These are phyloP conservation scores for Thalassiosira ordinaria DNA, from an alignment of 352 stramenopile genomes.

Conservation along the genomic window DNA sequence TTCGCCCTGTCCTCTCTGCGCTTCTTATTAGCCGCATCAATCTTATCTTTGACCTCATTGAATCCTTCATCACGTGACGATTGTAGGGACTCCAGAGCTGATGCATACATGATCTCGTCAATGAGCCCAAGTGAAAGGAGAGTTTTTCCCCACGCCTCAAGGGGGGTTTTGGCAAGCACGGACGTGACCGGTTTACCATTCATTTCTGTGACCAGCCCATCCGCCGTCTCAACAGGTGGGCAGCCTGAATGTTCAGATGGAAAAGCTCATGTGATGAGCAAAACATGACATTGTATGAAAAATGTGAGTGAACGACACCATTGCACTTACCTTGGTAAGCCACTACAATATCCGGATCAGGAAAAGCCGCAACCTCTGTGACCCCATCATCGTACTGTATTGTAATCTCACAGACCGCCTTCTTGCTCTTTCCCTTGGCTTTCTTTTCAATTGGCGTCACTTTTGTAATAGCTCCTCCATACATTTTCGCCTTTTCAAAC, in stretches of 20 bases:
- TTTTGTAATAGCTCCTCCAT: constrained; percentile 71
- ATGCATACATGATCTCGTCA: constrained; percentile 82
- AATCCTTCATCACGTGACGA: constrained; percentile 48
- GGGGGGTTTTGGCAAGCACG: constrained; percentile 65
- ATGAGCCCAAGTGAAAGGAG: constrained; percentile 80
- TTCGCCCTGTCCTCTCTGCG: constrained; percentile 55
- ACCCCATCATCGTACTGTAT: constrained; percentile 85
- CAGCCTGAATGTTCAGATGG: constrained; percentile 30
- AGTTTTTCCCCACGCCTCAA: constrained; percentile 83
- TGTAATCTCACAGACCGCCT: constrained; percentile 56
- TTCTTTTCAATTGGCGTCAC: constrained; percentile 43
- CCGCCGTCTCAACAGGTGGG: constrained; percentile 43
- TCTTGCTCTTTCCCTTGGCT: constrained; percentile 49
- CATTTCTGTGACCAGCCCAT: constrained; percentile 66
- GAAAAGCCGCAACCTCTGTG: constrained; percentile 70
- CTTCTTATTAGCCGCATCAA: constrained; percentile 59
- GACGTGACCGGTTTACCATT: constrained; percentile 74
- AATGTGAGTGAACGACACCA: background rate
- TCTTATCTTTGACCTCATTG: constrained; percentile 60
- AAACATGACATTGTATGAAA: background rate
- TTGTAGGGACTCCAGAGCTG: constrained; percentile 57
- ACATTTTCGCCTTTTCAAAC: constrained; percentile 73
- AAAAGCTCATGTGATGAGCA: background rate
- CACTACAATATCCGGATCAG: constrained; percentile 81
- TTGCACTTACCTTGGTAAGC: constrained; percentile 74